Evolutionary conservation across 2,329 filamentous ascomycete genomes (phyloP), one percentile per base, ranked within the genome.

Genomic region (Arthrobotrys iridis): DNA sequence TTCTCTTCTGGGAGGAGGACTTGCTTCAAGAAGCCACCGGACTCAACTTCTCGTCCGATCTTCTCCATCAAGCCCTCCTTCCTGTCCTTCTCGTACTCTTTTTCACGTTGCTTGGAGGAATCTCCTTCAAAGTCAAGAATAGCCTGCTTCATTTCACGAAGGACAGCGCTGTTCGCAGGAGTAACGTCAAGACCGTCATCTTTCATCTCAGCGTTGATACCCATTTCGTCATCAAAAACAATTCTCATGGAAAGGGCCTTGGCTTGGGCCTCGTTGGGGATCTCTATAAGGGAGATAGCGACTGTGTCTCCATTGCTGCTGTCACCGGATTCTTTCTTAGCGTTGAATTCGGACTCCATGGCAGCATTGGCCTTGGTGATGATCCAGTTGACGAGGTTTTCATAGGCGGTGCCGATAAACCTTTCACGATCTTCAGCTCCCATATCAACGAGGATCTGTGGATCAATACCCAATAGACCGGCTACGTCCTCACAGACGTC

Each of bases 151-250:
- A 97, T 96, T 81, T 97, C 93, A 37, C 91, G 89, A 11, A 94
- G 81, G 7, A 98, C 90, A 0, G 94, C 96, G 70, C 90, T 90
- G n/a, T 91, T 91, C 0, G 89, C 89, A 0, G 90, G 79, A 0
- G 87, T 83, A 1, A 96, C 87, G n/a, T 91, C 87, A 0, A 99
- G 87, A 7, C 95, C 95, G 78, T 99, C 95, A 77, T 94, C 90
- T 80, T 94, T 96, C 93, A 99, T 98, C 84, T 99, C 95, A 0
- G 91, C 87, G 79, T 98, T 98, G 83, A 99, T 97, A 59, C 95
- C 95, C 18, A 90, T 85, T n/a, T 86, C 88, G 79, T 98, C 95
- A 78, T 99, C 94, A 79, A 99, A 99, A 35, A 98, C 88, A 11
- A 92, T 92, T 40, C 93, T 91, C 84, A 99, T 88, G 10, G 92